Conservation (phyloP, 2,329 filamentous ascomycete species). For the Mycosphaerelloides madeirae region DNA sequence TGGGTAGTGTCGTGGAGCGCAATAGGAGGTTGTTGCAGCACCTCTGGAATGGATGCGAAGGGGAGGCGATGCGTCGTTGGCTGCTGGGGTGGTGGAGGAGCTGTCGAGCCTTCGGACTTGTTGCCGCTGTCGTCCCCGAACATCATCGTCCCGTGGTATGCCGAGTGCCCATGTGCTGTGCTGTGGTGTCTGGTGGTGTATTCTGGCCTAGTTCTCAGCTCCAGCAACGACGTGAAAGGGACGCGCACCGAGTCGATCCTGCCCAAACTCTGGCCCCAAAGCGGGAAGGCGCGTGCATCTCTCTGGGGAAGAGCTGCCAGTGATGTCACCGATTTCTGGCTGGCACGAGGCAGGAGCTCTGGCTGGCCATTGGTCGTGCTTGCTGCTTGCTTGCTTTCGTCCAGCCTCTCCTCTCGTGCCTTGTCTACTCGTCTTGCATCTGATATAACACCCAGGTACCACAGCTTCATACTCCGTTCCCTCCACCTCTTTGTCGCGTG, state of each 20-base stretch:
- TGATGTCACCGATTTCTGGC: neutral
- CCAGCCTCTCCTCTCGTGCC: neutral
- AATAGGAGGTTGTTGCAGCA: conserved; percentile 21
- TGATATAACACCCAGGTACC: neutral
- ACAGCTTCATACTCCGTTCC: neutral
- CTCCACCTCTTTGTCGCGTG: neutral
- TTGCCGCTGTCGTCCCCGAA: conserved; percentile 3
- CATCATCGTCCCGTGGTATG: conserved; percentile 3
- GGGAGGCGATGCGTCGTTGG: conserved; percentile 6
- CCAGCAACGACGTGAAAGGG: neutral
- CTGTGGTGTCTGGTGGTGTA: neutral
- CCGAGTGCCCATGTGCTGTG: neutral
- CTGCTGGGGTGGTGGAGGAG: neutral
- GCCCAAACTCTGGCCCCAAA: too few relatives aligned
- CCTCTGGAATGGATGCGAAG: conserved; percentile 10
- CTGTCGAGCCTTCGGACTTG: neutral
- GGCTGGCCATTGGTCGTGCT: neutral
- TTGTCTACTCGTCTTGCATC: neutral
- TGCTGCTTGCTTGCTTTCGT: neutral
- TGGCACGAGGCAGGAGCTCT: neutral
- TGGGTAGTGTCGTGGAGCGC: conserved; percentile 12
- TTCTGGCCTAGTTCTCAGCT: neutral
- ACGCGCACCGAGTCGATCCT: neutral
- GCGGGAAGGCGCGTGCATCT: too few relatives aligned
- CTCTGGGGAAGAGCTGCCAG: neutral